Conservation (phyloP, 441 rosid genomes). For the Flueggea neowawraea region DNA sequence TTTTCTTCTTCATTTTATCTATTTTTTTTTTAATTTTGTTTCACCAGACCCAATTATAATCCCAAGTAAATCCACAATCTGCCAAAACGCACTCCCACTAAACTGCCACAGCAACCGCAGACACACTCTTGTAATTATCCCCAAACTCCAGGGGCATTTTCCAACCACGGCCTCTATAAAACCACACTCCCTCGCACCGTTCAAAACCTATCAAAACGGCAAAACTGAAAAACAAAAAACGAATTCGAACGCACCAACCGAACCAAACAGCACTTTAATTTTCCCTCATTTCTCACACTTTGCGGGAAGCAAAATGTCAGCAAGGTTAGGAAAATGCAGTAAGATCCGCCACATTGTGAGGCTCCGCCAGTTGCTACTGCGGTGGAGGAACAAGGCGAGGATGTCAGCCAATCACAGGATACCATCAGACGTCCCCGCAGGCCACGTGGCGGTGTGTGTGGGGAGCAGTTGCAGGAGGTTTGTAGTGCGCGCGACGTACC, state of each 20-base stretch:
- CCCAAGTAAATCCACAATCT: constrained; percentile 5
- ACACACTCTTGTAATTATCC: constrained; percentile 38
- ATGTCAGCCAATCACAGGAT: constrained; percentile 36
- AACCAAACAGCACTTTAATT: no score
- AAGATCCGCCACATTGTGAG: constrained; percentile 90
- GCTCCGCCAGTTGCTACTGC: constrained; percentile 77
- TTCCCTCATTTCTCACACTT: no score
- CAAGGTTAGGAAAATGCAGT: constrained; percentile 63
- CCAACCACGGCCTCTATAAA: constrained; percentile 28
- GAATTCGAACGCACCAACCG: no score
- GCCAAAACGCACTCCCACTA: constrained; percentile 1
- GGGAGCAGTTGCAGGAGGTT: constrained; percentile 68
- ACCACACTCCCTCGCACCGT: constrained; percentile 12
- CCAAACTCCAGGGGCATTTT: constrained; percentile 25
- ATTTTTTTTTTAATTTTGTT: neutral
- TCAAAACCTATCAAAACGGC: constrained; percentile 22
- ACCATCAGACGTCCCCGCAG: constrained; percentile 87
- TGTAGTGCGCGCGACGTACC: constrained; percentile 77
- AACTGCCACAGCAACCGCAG: constrained; percentile 12
- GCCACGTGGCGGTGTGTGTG: constrained; percentile 87
- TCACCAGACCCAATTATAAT: neutral
- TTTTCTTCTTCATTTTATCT: constrained; percentile 5
- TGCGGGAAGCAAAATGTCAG: constrained; percentile 37
- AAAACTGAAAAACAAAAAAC: neutral
- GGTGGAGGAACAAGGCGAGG: constrained; percentile 90